Base-by-base conservation (phyloP, 1,139 yeast genomes). In the Hansenula sp. region DNA sequence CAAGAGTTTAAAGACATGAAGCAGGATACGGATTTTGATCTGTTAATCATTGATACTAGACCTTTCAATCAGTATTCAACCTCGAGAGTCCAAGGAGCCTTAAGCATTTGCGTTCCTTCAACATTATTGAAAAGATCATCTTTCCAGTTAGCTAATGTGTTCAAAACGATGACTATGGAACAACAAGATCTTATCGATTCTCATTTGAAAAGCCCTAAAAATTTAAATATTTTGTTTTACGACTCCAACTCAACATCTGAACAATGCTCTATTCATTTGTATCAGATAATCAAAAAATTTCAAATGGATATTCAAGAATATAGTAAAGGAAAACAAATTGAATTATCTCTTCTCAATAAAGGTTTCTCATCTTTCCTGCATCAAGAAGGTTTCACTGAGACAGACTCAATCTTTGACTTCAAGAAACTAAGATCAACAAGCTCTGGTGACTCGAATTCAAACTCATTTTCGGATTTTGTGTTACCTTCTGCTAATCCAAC, bases 81-180 rank as follows among this genome's bases (percentile, higher is more conserved):
- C 38, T 59, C 72, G 9, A 80, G 81, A 46, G 54, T 84, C 13
- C 49, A 53, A 7, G 64, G 71, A 37, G 75, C 90, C 1, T 64
- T 80, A 38, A 80, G 81, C 53, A 70, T 83, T 24, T 81, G 89
- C 55, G 70, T 84, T 13, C 91, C 91, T 1, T 77, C 87, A 17
- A 84, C 91, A 0, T 67, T 84, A 29, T 64, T 84, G 49, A 82
- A 81, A 56, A 70, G 93, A 42, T 68, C 74, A n/a, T 76, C 77
- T 36, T 83, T 79, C 60, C 72, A 72, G 29, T 63, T 82, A 36
- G 55, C 65, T 16, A 70, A 81, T 39, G 76, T 84, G 50, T 64
- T 80, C 37, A 81, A 78, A 45, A 78, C 86, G 32, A 71, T 83
- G 60, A 62, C 68, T 16, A 61, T 66, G 3, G 52, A 60, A 11